phyloP scores from a whole-genome alignment of 768 basidiomycete species.

The Termitomyces sp. region DNA sequence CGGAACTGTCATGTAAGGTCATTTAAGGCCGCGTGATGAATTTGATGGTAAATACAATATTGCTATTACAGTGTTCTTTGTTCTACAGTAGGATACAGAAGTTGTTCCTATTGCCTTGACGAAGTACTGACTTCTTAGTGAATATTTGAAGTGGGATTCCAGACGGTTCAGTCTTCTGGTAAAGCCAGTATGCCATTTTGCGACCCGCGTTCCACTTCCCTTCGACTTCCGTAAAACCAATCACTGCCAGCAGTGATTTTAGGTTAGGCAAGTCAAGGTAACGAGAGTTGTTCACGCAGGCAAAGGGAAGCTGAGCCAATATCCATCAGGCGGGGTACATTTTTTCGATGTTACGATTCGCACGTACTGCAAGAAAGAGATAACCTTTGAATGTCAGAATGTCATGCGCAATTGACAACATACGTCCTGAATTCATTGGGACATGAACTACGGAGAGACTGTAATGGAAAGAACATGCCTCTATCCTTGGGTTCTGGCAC shows the following conservation, averaged over 20 bases:
- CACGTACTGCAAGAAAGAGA: slow-evolving; percentile 66
- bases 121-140: slow-evolving; percentile 49
- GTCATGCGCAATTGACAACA: slow-evolving; percentile 56
- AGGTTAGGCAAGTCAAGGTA: slow-evolving; percentile 66
- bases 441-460: not conserved
- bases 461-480: slow-evolving; percentile 39
- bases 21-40: not conserved
- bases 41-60: not conserved
- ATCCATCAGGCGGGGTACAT: not conserved
- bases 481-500: slow-evolving; percentile 68
- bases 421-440: slow-evolving; percentile 44
- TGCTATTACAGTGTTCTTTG: not conserved
- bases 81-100: slow-evolving; percentile 49
- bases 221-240: slow-evolving; percentile 61
- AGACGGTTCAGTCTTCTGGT: slow-evolving; percentile 34
- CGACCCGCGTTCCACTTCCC: slow-evolving; percentile 61
- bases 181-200: slow-evolving; percentile 89
- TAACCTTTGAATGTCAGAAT: slow-evolving; percentile 51
- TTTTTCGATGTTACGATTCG: not conserved
- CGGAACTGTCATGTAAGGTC: too few relatives aligned
- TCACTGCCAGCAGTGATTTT: slow-evolving; percentile 43
- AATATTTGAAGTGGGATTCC: slow-evolving; percentile 22
- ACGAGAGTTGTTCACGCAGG: slow-evolving; percentile 83
- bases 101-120: slow-evolving; percentile 75
- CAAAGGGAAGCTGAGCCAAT: slow-evolving; percentile 61